A percentile compares a stretch with the other conserved stretches of the same genome.
Conservation (phyloP, 2,329 filamentous ascomycete species). For the Penicillium expansum region DNA sequence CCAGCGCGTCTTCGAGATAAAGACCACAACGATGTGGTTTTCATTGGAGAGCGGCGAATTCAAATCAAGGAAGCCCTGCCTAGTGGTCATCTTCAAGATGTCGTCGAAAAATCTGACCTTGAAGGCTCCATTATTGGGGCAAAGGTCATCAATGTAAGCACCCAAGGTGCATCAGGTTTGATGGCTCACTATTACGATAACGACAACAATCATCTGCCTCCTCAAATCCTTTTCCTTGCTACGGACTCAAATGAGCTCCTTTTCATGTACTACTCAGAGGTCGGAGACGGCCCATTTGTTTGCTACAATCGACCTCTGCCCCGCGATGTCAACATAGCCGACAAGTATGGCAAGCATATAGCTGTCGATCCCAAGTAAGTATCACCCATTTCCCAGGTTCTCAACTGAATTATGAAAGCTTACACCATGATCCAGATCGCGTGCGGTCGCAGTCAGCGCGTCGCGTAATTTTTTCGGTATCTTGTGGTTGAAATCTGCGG, state of each 20-base stretch:
- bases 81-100: conserved; percentile 66
- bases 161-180: conserved; percentile 32
- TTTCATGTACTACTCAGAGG: conserved; percentile 66
- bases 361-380: conserved; percentile 73
- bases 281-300: conserved; percentile 56
- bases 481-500: conserved; percentile 64
- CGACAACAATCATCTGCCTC: conserved; percentile 52
- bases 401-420: background rate
- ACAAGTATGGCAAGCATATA: conserved; percentile 63
- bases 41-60: conserved; percentile 78
- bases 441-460: conserved; percentile 66
- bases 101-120: conserved; percentile 78
- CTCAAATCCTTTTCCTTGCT: conserved; percentile 77
- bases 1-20: conserved; percentile 73
- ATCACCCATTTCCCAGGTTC: background rate
- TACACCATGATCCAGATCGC: conserved; percentile 38
- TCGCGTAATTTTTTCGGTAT: conserved; percentile 69
- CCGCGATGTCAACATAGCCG: conserved; percentile 52
- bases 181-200: conserved; percentile 1
- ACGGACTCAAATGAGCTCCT: conserved; percentile 70
- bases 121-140: conserved; percentile 75
- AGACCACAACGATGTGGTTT: conserved; percentile 75
- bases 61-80: conserved; percentile 71
- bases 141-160: conserved; percentile 64
- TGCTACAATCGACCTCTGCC: conserved; percentile 59